Conservation (phyloP, 78 protist genomes). For the Pigoraptor vietnamica region DNA sequence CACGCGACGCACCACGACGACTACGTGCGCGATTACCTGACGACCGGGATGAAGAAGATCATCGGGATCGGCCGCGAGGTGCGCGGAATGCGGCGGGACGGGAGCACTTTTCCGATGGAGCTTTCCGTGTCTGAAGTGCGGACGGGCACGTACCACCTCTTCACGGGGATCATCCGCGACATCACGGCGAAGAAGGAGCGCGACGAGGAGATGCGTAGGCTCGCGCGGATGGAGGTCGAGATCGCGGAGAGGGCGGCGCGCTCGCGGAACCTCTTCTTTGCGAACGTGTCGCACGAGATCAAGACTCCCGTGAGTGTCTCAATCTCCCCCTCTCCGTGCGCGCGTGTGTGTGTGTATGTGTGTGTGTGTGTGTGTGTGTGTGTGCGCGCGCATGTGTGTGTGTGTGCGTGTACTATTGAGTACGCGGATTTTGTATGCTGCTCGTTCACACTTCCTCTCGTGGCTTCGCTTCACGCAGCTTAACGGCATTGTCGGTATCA, state of each 20-base stretch:
- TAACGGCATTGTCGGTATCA: neutral
- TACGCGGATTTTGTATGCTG: neutral
- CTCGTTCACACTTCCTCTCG: neutral
- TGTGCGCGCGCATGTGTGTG: neutral
- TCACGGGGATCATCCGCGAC: neutral
- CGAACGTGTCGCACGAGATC: neutral
- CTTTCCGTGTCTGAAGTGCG: neutral
- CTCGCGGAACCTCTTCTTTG: neutral
- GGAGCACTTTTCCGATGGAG: neutral
- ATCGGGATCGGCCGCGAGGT: neutral
- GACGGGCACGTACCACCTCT: neutral
- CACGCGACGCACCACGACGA: conserved; percentile 31
- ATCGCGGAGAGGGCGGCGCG: neutral
- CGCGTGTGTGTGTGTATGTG: neutral
- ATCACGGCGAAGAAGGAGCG: neutral
- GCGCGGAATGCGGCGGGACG: neutral
- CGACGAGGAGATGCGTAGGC: neutral
- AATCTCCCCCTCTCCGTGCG: too few species aligned
- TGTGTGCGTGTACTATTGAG: neutral
- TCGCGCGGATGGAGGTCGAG: neutral
- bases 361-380: too few species aligned
- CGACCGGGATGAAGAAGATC: conserved; percentile 22
- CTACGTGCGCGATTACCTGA: conserved; percentile 9
- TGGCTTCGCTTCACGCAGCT: neutral
- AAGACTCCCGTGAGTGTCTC: neutral